These are phyloP conservation scores for Bretschneidera sinensis DNA, from an alignment of 345 rosid genomes.

Conservation along the genomic window DNA sequence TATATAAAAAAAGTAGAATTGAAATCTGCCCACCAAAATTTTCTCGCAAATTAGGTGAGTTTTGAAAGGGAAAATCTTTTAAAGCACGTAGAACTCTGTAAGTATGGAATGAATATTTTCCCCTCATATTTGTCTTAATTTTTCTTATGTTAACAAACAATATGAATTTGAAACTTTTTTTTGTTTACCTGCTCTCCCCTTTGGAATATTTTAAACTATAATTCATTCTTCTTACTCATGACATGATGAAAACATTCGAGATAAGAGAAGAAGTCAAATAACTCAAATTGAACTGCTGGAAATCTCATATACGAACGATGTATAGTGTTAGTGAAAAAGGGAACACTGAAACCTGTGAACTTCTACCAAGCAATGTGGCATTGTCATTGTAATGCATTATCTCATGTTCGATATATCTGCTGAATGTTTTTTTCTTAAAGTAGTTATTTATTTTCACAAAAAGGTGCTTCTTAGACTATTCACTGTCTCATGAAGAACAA, in stretches of 20 bases:
- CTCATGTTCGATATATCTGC: neutral
- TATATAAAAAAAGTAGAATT: too few species aligned
- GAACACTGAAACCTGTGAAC: too few species aligned
- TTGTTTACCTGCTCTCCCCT: neutral
- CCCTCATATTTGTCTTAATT: too few species aligned
- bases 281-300: neutral
- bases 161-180: too few species aligned
- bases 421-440: neutral
- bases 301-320: neutral
- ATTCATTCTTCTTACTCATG: neutral
- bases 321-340: neutral
- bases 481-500: slow-evolving; percentile 11
- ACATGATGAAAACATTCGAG: neutral
- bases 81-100: too few species aligned
- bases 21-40: too few species aligned
- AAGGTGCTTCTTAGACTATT: slow-evolving; percentile 2
- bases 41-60: too few species aligned
- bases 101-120: too few species aligned
- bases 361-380: neutral
- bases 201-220: neutral
- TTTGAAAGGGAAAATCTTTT: too few species aligned
- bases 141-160: too few species aligned
- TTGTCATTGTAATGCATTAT: neutral
- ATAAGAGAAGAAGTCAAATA: too few species aligned
- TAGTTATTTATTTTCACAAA: neutral